These are phyloP conservation scores for Leishmania tarentolae DNA, from an alignment of 208 protist species.

Conservation along the genomic window DNA sequence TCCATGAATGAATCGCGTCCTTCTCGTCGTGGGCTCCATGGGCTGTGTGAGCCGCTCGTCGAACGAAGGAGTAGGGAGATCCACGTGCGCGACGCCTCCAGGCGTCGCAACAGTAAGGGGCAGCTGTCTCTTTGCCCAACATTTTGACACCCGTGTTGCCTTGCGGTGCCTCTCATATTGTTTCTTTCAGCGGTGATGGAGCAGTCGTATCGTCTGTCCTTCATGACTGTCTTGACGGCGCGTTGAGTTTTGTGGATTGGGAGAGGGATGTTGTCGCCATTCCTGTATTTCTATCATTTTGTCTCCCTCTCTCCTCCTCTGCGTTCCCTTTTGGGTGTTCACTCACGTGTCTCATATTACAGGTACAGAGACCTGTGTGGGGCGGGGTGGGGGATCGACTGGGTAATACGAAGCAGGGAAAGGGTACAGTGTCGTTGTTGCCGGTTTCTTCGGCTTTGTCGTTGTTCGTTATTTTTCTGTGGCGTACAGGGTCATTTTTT, in stretches of 20 bases:
- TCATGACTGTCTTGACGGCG: background rate
- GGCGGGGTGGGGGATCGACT: too few relatives aligned
- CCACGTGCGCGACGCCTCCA: background rate
- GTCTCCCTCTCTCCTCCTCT: background rate
- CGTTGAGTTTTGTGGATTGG: background rate
- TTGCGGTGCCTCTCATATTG: background rate
- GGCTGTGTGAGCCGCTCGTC: constrained; percentile 3
- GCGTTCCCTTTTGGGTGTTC: background rate
- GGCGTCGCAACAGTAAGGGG: background rate
- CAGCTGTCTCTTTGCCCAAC: background rate
- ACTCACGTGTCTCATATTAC: background rate
- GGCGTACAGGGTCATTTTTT: too few relatives aligned
- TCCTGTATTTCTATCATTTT: too few relatives aligned
- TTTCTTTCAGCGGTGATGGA: background rate
- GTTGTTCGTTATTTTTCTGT: too few relatives aligned
- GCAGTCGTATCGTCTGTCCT: background rate
- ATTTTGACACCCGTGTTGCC: background rate
- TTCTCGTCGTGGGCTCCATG: background rate
- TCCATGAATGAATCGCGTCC: background rate
- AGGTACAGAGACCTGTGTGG: background rate
- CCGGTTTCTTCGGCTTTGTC: background rate
- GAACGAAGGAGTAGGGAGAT: background rate
- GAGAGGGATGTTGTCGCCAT: background rate
- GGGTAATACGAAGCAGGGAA: background rate
- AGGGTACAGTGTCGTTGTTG: background rate